phyloP scores from a whole-genome alignment of 805 yeast species.

The Barnettozyma salicaria region DNA sequence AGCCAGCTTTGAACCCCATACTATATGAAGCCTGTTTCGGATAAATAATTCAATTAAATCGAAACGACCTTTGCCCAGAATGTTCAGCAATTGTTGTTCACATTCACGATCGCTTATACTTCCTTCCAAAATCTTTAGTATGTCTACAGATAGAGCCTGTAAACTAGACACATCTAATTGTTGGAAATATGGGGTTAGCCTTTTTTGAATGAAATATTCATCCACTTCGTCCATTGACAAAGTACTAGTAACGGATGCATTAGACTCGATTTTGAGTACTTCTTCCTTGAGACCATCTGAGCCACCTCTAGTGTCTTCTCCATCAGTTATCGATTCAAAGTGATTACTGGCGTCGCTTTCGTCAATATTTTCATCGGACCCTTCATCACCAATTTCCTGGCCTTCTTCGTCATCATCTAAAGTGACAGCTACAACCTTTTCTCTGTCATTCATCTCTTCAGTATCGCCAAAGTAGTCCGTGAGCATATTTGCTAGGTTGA shows the following conservation, averaged over 20 bases:
- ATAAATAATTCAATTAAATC: constrained; percentile 44
- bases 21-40: constrained; percentile 44
- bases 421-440: constrained; percentile 31
- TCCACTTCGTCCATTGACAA: constrained; percentile 37
- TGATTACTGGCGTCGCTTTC: too few species aligned
- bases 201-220: constrained; percentile 49
- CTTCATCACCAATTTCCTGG: constrained; percentile 28
- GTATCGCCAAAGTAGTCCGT: constrained; percentile 42
- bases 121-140: constrained; percentile 36
- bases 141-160: constrained; percentile 35
- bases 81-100: constrained; percentile 48
- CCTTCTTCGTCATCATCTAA: constrained; percentile 26
- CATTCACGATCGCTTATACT: constrained; percentile 36
- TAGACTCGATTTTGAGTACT: constrained; percentile 17
- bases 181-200: constrained; percentile 32
- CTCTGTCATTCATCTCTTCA: constrained; percentile 32
- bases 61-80: constrained; percentile 47
- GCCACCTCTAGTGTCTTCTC: constrained; percentile 20
- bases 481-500: constrained; percentile 39
- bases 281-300: constrained; percentile 22
- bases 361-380: too few species aligned
- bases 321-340: too few species aligned
- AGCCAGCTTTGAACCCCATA: constrained; percentile 48
- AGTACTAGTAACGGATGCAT: constrained; percentile 4
- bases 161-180: constrained; percentile 35